Conservation (phyloP, 192 early-diverging fungal species). For the Umbelopsis vinacea region DNA sequence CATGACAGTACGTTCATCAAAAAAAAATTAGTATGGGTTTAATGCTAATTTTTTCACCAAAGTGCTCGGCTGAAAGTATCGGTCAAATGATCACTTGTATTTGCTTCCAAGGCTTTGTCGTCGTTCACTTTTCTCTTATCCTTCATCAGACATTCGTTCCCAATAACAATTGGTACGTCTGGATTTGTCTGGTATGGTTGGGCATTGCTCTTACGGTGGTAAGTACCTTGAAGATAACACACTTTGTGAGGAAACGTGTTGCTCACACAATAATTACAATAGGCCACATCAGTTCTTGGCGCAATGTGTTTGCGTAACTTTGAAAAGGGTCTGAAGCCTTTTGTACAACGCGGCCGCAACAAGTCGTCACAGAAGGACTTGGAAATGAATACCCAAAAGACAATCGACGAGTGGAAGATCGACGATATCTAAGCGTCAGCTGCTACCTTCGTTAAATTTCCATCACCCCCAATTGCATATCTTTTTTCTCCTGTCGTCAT, state of each 20-base stretch:
- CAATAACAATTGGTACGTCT: conserved; percentile 41
- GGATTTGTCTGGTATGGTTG: conserved; percentile 39
- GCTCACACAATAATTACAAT: background rate
- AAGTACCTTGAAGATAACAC: background rate
- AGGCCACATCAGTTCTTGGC: conserved; percentile 28
- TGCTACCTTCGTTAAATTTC: background rate
- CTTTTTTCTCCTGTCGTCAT: background rate
- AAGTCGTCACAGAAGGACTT: conserved; percentile 21
- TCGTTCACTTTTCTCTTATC: conserved; percentile 38
- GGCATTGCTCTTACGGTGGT: conserved; percentile 29
- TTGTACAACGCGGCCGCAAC: conserved; percentile 35
- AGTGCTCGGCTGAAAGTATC: conserved; percentile 40
- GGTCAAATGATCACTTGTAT: conserved; percentile 37
- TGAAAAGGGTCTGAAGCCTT: conserved; percentile 41
- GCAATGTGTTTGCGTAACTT: conserved; percentile 43
- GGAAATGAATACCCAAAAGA: conserved; percentile 20
- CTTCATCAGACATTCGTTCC: conserved; percentile 34
- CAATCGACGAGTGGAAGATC: conserved; percentile 25
- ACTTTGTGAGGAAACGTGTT: background rate
- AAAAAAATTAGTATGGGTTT: too few relatives aligned
- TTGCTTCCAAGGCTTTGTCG: conserved; percentile 30
- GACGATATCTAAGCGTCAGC: conserved; percentile 20
- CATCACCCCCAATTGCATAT: background rate
- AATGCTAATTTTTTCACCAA: background rate
- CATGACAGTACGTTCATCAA: too few relatives aligned